phyloP scores from a whole-genome alignment of 2,329 filamentous ascomycete species.

The Apiospora koreana region DNA sequence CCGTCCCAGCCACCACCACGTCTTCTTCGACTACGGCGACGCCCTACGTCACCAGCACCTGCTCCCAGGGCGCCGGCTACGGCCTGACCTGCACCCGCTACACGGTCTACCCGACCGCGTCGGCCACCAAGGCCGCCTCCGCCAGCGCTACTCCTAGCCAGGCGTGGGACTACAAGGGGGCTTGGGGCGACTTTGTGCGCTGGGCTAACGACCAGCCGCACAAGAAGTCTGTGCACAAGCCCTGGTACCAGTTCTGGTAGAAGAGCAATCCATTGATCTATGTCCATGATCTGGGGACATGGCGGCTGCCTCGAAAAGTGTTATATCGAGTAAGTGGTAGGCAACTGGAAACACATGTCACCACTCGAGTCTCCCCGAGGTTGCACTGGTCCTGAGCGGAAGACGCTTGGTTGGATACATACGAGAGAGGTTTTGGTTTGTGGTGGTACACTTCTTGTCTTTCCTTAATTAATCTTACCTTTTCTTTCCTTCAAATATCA shows the following conservation, averaged over 20 bases:
- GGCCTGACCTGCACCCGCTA: neutral
- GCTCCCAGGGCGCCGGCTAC: neutral
- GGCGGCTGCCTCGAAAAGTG: neutral
- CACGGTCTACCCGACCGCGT: neutral
- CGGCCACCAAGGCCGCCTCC: neutral
- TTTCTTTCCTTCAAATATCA: neutral
- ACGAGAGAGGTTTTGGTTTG: neutral
- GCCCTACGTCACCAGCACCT: neutral
- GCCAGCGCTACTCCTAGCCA: neutral
- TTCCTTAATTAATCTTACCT: constrained; percentile 12
- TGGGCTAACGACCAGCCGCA: neutral
- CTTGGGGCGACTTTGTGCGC: neutral
- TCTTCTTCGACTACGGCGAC: neutral
- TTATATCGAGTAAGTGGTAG: neutral
- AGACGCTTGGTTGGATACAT: neutral
- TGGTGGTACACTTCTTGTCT: constrained; percentile 17
- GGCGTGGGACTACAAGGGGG: neutral
- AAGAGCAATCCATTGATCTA: neutral
- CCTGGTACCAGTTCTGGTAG: neutral
- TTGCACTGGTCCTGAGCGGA: neutral
- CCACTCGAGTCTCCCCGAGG: neutral
- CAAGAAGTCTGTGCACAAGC: neutral
- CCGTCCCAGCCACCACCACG: constrained; percentile 27
- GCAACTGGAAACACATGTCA: neutral
- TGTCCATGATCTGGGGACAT: neutral